These are phyloP conservation scores for Hamamelis virginiana DNA, from an alignment of 164 flowering plant species.

Conservation along the genomic window DNA sequence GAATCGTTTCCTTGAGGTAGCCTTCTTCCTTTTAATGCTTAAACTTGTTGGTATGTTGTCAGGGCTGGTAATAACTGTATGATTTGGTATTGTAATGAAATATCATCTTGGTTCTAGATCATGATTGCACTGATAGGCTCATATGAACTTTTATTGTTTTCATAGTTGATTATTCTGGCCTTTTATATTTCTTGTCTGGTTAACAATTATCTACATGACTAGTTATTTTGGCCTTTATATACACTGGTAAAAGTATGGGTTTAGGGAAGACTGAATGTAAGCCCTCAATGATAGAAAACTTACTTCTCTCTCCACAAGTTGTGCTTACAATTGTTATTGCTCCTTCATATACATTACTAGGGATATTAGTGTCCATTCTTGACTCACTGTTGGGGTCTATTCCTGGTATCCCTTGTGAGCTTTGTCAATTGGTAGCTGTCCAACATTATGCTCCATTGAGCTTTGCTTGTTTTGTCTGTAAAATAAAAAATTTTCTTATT, in stretches of 20 bases:
- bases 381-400: too few relatives aligned
- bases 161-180: background rate
- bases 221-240: too few relatives aligned
- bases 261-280: too few relatives aligned
- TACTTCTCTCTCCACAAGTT: too few relatives aligned
- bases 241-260: too few relatives aligned
- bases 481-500: background rate
- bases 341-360: too few relatives aligned
- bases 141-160: background rate
- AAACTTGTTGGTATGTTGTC: background rate
- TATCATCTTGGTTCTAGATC: background rate
- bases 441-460: background rate
- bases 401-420: background rate
- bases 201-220: background rate
- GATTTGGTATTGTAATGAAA: background rate
- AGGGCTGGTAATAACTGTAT: too few relatives aligned
- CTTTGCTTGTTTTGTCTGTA: background rate
- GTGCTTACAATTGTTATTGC: too few relatives aligned
- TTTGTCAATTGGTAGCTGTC: background rate
- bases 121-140: background rate
- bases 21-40: background rate
- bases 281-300: too few relatives aligned
- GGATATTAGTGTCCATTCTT: too few relatives aligned
- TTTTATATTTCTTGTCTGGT: background rate
- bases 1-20: constrained; percentile 96